Evolutionary conservation across 805 yeast species (phyloP).

Genomic region (Yamadazyma endophytica): DNA sequence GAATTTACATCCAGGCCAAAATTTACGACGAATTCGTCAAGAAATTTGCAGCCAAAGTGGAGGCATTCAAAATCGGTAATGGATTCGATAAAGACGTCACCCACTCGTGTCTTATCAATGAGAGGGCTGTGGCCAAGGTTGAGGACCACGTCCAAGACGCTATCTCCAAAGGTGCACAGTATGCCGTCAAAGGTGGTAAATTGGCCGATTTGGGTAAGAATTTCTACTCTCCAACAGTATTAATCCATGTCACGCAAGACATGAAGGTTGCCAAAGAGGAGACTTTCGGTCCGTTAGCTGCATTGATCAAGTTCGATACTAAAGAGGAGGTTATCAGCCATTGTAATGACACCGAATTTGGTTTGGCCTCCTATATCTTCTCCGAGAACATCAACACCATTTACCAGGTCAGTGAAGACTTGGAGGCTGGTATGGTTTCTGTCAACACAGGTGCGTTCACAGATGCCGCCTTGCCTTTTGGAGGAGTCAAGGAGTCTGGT

Average conservation of each 20-base stretch:
- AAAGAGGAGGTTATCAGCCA: constrained; percentile 48
- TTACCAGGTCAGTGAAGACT: constrained; percentile 49
- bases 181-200: constrained; percentile 49
- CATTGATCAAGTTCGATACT: constrained; percentile 51
- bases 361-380: constrained; percentile 59
- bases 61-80: constrained; percentile 49
- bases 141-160: constrained; percentile 55
- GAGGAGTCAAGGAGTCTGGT: constrained; percentile 76
- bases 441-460: constrained; percentile 58
- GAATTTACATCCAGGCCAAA: constrained; percentile 60
- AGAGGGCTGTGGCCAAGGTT: constrained; percentile 48
- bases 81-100: constrained; percentile 50
- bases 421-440: constrained; percentile 65
- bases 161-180: constrained; percentile 48
- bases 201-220: constrained; percentile 45
- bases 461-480: constrained; percentile 63
- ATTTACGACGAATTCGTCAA: constrained; percentile 60
- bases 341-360: constrained; percentile 54
- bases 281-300: constrained; percentile 65
- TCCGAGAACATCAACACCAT: constrained; percentile 48
- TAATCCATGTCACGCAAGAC: constrained; percentile 47
- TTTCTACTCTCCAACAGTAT: constrained; percentile 53
- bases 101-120: constrained; percentile 56
- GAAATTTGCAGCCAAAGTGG: constrained; percentile 45
- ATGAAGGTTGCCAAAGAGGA: constrained; percentile 53